Conservation (phyloP, 441 rosid genomes). For the Biscutella laevigata region DNA sequence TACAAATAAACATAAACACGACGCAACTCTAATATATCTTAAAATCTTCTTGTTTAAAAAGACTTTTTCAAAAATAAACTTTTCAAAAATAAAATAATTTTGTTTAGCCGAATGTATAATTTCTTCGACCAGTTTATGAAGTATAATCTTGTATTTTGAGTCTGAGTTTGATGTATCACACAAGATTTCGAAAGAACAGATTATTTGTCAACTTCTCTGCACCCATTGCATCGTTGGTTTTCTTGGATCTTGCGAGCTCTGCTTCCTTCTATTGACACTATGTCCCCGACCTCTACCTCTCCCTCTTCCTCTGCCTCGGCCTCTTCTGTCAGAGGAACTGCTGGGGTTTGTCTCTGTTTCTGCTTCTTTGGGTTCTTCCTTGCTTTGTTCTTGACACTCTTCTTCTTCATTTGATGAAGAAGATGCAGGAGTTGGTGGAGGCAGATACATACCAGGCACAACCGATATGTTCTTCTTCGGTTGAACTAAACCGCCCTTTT, state of each 20-base stretch:
- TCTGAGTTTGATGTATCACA: background rate
- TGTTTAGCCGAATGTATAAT: background rate
- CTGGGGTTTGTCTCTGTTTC: constrained; percentile 25
- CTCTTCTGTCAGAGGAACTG: constrained; percentile 30
- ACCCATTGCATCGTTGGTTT: constrained; percentile 24
- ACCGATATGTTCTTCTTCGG: constrained; percentile 43
- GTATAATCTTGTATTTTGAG: constrained; percentile 5
- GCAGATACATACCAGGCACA: constrained; percentile 65
- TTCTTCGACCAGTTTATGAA: background rate
- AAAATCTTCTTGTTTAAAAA: no score
- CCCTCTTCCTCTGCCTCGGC: constrained; percentile 29
- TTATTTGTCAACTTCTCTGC: constrained; percentile 21
- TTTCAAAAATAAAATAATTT: no score
- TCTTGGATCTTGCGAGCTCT: constrained; percentile 19
- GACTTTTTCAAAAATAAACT: no score
- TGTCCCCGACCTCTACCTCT: constrained; percentile 21
- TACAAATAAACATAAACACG: no score
- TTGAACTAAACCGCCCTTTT: constrained; percentile 57
- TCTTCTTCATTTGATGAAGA: constrained; percentile 23
- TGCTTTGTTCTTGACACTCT: constrained; percentile 22
- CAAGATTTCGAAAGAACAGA: background rate
- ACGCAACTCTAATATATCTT: no score
- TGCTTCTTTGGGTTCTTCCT: constrained; percentile 11
- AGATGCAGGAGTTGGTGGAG: constrained; percentile 29
- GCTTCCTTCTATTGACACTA: constrained; percentile 15